These are phyloP conservation scores for Solanum bulbocastanum DNA, from an alignment of 257 asterid species.

Conservation along the genomic window DNA sequence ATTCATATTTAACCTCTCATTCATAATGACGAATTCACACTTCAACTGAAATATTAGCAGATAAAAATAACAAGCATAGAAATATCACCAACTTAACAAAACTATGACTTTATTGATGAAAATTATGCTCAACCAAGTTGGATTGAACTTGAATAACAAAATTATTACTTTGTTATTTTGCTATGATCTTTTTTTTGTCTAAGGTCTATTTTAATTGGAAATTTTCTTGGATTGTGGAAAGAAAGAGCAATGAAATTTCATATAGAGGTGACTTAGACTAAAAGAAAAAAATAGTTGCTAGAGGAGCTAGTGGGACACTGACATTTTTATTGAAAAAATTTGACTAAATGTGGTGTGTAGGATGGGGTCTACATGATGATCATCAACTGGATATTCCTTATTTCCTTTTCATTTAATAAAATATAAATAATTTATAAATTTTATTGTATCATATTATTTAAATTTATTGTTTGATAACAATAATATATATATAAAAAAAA, in stretches of 20 bases:
- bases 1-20: constrained; percentile 83
- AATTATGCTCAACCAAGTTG: not conserved
- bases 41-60: constrained; percentile 11
- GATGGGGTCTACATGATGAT: not conserved
- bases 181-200: not conserved
- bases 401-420: not conserved
- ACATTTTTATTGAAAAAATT: not conserved
- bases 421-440: no score
- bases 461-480: no score
- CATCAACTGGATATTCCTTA: not conserved
- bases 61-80: not conserved
- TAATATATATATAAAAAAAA: no score
- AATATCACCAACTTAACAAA: not conserved
- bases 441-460: no score
- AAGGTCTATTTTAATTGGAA: not conserved
- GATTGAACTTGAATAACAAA: not conserved
- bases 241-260: not conserved
- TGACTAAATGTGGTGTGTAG: not conserved
- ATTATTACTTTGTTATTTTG: not conserved
- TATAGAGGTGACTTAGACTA: not conserved
- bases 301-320: not conserved
- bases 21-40: constrained; percentile 44
- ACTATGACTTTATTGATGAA: not conserved
- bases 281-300: not conserved
- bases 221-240: not conserved